These are phyloP conservation scores for Cladosporium sp. DNA, from an alignment of 2,329 filamentous ascomycete genomes.

Conservation along the genomic window DNA sequence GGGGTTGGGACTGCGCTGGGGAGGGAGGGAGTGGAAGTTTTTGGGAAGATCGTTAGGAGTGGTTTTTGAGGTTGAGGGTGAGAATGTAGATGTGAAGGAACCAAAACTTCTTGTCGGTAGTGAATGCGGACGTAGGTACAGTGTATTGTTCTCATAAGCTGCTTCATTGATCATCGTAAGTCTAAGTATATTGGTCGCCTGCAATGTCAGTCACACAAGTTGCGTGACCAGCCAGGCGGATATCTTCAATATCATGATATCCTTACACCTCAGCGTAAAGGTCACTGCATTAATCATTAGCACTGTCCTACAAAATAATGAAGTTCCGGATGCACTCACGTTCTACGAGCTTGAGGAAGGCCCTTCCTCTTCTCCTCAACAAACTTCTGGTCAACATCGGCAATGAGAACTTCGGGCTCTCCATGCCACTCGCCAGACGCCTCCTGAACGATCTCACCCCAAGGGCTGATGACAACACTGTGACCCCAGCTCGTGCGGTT, in stretches of 20 bases:
- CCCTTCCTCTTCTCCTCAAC: conserved; percentile 40
- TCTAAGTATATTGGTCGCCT: not conserved
- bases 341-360: conserved; percentile 38
- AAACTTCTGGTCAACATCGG: conserved; percentile 40
- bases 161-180: not conserved
- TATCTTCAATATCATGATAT: not conserved
- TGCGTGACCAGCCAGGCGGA: not conserved
- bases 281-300: conserved; percentile 28
- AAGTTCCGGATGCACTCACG: conserved; percentile 28
- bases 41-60: conserved; percentile 54
- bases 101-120: not conserved
- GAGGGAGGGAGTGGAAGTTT: conserved; percentile 61
- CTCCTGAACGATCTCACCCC: conserved; percentile 73
- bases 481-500: conserved; percentile 82
- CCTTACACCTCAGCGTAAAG: conserved; percentile 34
- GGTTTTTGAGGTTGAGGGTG: not conserved
- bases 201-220: not conserved
- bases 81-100: not conserved
- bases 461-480: conserved; percentile 82
- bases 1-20: conserved; percentile 71
- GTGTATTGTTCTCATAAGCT: not conserved
- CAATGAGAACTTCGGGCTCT: conserved; percentile 45
- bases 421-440: conserved; percentile 52
- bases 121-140: too few relatives aligned
- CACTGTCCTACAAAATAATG: not conserved